Conservation (phyloP, 352 stramenopile genomes). For the Bremia lactucae region DNA sequence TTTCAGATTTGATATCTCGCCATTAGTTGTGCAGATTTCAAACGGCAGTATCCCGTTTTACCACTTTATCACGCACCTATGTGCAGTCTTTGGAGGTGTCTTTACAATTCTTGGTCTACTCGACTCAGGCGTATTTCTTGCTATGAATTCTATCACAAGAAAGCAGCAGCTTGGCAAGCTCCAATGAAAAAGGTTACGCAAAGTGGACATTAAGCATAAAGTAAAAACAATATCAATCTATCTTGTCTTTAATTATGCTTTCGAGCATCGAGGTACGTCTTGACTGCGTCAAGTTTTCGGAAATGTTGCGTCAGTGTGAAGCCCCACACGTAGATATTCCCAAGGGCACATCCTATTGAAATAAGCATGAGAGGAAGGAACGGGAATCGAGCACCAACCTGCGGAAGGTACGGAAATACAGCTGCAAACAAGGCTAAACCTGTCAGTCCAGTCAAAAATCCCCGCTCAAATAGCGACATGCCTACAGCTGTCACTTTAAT, state of each 20-base stretch:
- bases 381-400: constrained; percentile 33
- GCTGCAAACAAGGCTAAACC: constrained; percentile 25
- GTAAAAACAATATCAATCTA: constrained; percentile 18
- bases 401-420: constrained; percentile 46
- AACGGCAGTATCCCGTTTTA: constrained; percentile 71
- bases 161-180: constrained; percentile 78
- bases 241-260: constrained; percentile 12
- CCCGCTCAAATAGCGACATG: constrained; percentile 41
- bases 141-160: constrained; percentile 78
- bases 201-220: constrained; percentile 1
- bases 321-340: constrained; percentile 71
- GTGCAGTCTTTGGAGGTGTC: constrained; percentile 71
- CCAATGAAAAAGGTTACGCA: constrained; percentile 3
- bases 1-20: constrained; percentile 78
- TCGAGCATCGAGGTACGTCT: constrained; percentile 47
- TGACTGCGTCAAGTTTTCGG: constrained; percentile 54
- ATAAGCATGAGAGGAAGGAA: constrained; percentile 80
- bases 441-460: constrained; percentile 37
- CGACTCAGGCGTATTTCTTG: constrained; percentile 69
- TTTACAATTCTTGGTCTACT: constrained; percentile 81
- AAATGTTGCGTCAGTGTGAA: constrained; percentile 51
- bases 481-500: constrained; percentile 54
- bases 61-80: constrained; percentile 76
- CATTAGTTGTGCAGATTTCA: constrained; percentile 59
- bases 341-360: constrained; percentile 57